Percentiles rank a stretch among this genome's conserved stretches.
Conservation (phyloP, 306 rosid genomes). For the Prunus kanzakura region DNA sequence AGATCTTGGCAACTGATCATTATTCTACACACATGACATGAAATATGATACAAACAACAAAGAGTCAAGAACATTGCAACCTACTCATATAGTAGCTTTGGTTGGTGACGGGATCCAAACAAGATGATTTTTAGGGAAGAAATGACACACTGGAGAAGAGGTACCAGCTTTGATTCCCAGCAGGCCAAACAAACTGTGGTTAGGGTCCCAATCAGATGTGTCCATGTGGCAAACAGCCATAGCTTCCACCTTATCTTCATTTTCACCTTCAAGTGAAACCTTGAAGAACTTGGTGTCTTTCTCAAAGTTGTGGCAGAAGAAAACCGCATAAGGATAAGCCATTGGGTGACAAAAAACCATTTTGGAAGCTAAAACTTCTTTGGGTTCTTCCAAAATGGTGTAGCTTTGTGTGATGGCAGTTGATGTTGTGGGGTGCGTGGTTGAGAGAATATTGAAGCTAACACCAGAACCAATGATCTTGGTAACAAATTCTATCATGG, state of each 20-base stretch:
- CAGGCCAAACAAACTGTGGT: constrained; percentile 25
- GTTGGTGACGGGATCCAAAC: constrained; percentile 49
- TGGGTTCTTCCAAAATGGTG: constrained; percentile 35
- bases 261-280: constrained; percentile 43
- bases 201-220: constrained; percentile 54
- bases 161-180: constrained; percentile 41
- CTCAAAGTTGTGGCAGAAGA: constrained; percentile 52
- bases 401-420: constrained; percentile 34
- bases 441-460: constrained; percentile 30
- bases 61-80: not conserved
- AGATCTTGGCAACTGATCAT: not conserved
- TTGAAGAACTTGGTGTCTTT: constrained; percentile 48
- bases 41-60: not conserved
- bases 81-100: constrained; percentile 21
- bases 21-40: not conserved
- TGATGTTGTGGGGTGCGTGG: constrained; percentile 32
- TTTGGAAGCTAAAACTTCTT: constrained; percentile 47
- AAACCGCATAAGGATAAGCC: constrained; percentile 45
- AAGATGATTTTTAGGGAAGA: constrained; percentile 52
- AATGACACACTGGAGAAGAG: constrained; percentile 50
- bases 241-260: constrained; percentile 47
- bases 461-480: constrained; percentile 27
- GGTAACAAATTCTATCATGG: constrained; percentile 37
- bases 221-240: constrained; percentile 60
- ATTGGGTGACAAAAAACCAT: constrained; percentile 57